phyloP scores from a whole-genome alignment of 2,329 filamentous ascomycete species.

The Cylindrodendrum hubeiense region DNA sequence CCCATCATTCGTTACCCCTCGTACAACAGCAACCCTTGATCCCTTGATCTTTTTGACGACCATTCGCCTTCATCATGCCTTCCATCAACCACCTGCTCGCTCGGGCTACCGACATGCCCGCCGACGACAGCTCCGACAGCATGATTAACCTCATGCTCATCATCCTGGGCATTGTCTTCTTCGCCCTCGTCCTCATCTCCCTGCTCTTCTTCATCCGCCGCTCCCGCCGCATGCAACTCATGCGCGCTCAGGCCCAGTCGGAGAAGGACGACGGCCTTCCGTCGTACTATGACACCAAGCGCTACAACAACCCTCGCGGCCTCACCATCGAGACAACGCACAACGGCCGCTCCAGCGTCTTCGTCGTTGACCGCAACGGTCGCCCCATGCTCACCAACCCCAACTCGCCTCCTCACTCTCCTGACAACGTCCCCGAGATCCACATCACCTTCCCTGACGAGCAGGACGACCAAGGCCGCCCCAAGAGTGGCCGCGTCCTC shows the following conservation, averaged over 20 bases:
- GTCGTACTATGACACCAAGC: constrained; percentile 73
- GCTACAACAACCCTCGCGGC: constrained; percentile 64
- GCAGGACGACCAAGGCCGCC: constrained; percentile 85
- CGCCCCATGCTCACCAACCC: constrained; percentile 81
- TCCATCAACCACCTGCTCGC: constrained; percentile 39
- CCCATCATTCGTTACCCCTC: constrained; percentile 36
- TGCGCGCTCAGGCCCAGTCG: constrained; percentile 50
- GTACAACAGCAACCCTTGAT: constrained; percentile 34
- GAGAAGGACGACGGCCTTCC: constrained; percentile 67
- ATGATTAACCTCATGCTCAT: constrained; percentile 84
- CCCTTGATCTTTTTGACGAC: constrained; percentile 26
- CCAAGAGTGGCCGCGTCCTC: constrained; percentile 87
- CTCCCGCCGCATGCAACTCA: constrained; percentile 62
- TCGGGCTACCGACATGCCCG: constrained; percentile 41
- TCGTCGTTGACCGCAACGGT: constrained; percentile 84
- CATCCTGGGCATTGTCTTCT: constrained; percentile 81
- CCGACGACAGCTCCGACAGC: constrained; percentile 64
- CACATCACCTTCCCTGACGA: constrained; percentile 98
- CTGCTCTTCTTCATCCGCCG: constrained; percentile 80
- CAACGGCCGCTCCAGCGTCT: constrained; percentile 74
- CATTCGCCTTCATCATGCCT: constrained; percentile 38
- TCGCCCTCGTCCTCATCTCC: constrained; percentile 76
- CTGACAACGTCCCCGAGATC: constrained; percentile 92
- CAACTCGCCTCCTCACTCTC: constrained; percentile 79
- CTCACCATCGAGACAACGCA: constrained; percentile 70